Percentiles rank a stretch among this genome's conserved stretches.
Conservation (phyloP, 805 yeast genomes). For the Nakazawaea ambrosiae region DNA sequence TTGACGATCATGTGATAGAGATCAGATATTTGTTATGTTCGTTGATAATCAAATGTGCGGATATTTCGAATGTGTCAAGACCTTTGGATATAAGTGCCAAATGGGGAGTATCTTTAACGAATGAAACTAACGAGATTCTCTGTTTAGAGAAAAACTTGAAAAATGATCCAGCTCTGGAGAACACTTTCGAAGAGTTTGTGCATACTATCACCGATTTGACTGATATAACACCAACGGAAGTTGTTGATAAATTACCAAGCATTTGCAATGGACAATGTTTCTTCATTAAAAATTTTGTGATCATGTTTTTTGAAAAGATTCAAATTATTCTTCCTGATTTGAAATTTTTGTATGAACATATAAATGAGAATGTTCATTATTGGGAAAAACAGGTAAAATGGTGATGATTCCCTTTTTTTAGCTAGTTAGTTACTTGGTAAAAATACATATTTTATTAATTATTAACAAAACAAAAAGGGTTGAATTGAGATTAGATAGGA, state of each 20-base stretch:
- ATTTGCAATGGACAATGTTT: constrained; percentile 72
- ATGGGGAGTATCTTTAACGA: constrained; percentile 79
- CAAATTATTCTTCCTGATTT: constrained; percentile 55
- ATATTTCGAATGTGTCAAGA: constrained; percentile 87
- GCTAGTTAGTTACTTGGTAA: no score
- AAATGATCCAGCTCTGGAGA: background rate
- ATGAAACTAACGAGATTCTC: constrained; percentile 67
- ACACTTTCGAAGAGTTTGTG: constrained; percentile 12
- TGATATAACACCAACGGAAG: constrained; percentile 29
- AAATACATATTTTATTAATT: no score
- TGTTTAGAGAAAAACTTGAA: constrained; percentile 11
- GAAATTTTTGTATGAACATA: constrained; percentile 45
- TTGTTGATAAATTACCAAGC: constrained; percentile 38
- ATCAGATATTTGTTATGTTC: constrained; percentile 43
- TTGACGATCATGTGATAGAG: constrained; percentile 17
- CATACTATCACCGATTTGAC: constrained; percentile 11
- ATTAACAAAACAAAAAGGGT: no score
- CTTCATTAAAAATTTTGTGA: constrained; percentile 79
- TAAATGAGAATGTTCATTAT: constrained; percentile 44
- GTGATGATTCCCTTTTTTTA: no score
- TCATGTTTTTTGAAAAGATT: constrained; percentile 62
- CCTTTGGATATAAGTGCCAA: constrained; percentile 67
- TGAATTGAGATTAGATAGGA: no score
- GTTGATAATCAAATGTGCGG: constrained; percentile 86
- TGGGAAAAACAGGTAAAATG: constrained; percentile 34